Evolutionary conservation across 208 protist genomes (phyloP).

Genomic region (Wallacemonas sp.): DNA sequence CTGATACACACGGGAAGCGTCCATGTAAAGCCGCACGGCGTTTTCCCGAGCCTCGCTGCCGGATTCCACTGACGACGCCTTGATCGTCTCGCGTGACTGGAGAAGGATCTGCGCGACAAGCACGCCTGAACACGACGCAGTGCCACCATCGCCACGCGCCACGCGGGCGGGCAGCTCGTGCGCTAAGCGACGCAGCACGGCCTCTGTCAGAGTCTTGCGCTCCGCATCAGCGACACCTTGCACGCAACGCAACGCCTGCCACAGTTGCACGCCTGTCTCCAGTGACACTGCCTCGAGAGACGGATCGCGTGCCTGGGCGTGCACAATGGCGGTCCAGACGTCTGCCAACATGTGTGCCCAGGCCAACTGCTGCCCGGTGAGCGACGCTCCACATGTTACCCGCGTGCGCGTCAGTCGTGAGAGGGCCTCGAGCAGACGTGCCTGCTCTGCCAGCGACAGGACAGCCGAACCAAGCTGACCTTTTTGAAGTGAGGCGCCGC

Average conservation of each 20-base stretch:
- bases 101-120: background rate
- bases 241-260: background rate
- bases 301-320: background rate
- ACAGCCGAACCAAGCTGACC: conserved; percentile 2
- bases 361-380: background rate
- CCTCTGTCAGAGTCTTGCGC: background rate
- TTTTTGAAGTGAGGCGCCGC: background rate
- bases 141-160: no score
- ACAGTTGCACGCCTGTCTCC: background rate
- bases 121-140: background rate
- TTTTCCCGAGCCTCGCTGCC: no score
- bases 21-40: background rate
- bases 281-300: background rate
- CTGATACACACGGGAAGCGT: background rate
- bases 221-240: background rate
- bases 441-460: background rate
- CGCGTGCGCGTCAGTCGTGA: background rate
- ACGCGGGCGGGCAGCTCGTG: background rate
- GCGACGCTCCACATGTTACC: background rate
- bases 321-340: background rate
- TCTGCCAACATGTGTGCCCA: background rate
- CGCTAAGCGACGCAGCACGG: background rate
- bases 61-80: no score
- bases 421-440: background rate
- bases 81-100: background rate